Evolutionary conservation across 129 eudicot species (phyloP).

Genomic region (Glebionis coronaria): DNA sequence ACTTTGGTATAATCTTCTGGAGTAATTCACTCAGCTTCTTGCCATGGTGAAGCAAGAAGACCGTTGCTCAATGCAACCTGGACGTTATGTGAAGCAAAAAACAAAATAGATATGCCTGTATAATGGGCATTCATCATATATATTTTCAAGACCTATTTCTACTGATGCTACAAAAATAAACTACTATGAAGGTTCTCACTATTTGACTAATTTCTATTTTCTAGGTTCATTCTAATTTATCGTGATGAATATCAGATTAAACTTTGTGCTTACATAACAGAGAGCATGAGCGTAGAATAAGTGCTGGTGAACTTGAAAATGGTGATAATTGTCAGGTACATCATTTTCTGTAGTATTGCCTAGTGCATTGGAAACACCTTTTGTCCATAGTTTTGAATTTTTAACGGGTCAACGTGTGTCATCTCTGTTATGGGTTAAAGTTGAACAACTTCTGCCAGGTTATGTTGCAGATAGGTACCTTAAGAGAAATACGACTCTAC

Average conservation of each 20-base stretch:
- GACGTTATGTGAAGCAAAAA: slow-evolving; percentile 15
- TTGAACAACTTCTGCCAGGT: background rate
- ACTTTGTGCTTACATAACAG: slow-evolving; percentile 23
- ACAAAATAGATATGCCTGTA: slow-evolving; percentile 11
- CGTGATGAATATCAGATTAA: slow-evolving; percentile 17
- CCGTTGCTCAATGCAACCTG: slow-evolving; percentile 12
- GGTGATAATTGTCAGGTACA: slow-evolving; percentile 86
- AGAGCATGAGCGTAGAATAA: slow-evolving; percentile 86
- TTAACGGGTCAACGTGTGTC: too few species aligned
- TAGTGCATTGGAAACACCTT: background rate
- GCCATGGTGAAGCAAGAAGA: slow-evolving; percentile 26
- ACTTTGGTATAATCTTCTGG: slow-evolving; percentile 33
- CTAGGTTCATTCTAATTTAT: background rate
- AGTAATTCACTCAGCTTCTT: slow-evolving; percentile 31
- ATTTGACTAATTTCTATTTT: background rate
- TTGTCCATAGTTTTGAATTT: background rate
- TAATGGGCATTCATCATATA: slow-evolving; percentile 25
- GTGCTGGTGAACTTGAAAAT: slow-evolving; percentile 77
- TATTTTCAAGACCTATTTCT: slow-evolving; percentile 42
- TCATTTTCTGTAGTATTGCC: background rate
- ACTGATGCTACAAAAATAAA: slow-evolving; percentile 37
- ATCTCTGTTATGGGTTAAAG: background rate
- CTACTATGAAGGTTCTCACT: slow-evolving; percentile 41
- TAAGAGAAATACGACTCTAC: slow-evolving; percentile 81
- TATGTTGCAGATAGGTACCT: slow-evolving; percentile 59